These are phyloP conservation scores for Dothideomycetes sp. DNA, from an alignment of 2,329 filamentous ascomycete species.

Conservation along the genomic window DNA sequence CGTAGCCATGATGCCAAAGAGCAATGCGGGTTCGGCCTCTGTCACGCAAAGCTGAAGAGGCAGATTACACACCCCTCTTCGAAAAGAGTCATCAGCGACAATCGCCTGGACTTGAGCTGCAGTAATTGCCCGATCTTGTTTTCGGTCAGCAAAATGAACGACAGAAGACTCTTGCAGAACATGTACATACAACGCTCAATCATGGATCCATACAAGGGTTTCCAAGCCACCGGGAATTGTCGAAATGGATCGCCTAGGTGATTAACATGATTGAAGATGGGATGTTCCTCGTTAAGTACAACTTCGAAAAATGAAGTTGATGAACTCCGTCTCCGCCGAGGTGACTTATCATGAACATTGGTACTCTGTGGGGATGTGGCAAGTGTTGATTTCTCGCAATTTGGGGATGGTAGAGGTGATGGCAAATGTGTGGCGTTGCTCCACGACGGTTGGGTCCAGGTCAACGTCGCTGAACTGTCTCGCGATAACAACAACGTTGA, in stretches of 20 bases:
- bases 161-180: not conserved
- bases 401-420: no score
- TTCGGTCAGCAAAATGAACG: not conserved
- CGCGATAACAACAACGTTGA: no score
- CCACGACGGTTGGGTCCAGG: no score
- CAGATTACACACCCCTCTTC: not conserved
- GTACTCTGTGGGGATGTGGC: not conserved
- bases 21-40: slow-evolving; percentile 2
- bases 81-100: not conserved
- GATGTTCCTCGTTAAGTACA: slow-evolving; percentile 5
- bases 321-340: not conserved
- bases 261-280: slow-evolving; percentile 2
- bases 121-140: slow-evolving; percentile 5
- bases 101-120: slow-evolving; percentile 4
- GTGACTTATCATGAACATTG: not conserved
- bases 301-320: slow-evolving; percentile 3
- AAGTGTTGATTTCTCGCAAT: no score
- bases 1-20: slow-evolving; percentile 3
- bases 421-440: no score
- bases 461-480: no score
- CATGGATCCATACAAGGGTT: slow-evolving; percentile 3
- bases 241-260: slow-evolving; percentile 2
- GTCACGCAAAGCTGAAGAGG: slow-evolving; percentile 2
- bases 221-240: slow-evolving; percentile 5
- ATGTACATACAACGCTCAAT: slow-evolving; percentile 3